These are phyloP conservation scores for Samsoniella hepiali DNA, from an alignment of 2,329 filamentous ascomycete genomes.

Conservation along the genomic window DNA sequence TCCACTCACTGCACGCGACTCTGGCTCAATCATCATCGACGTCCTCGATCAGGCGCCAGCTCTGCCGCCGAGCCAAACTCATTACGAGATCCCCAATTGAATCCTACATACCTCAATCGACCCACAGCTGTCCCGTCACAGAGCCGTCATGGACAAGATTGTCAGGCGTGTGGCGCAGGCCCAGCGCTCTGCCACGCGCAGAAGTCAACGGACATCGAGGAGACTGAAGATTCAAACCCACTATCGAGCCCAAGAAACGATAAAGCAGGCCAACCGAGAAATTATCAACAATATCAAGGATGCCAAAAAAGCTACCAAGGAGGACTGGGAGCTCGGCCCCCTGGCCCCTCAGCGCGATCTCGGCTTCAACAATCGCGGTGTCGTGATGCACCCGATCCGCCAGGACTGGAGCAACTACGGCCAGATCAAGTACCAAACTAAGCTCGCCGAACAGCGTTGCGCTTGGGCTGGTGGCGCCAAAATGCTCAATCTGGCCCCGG, in stretches of 20 bases:
- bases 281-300: conserved; percentile 36
- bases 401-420: conserved; percentile 35
- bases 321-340: conserved; percentile 77
- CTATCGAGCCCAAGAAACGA: conserved; percentile 31
- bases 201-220: conserved; percentile 39
- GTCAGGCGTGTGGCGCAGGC: conserved; percentile 64
- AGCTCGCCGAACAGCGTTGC: conserved; percentile 42
- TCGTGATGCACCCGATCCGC: conserved; percentile 40
- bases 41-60: background rate
- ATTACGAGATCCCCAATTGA: background rate
- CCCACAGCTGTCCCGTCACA: background rate
- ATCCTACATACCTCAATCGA: background rate
- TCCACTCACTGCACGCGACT: conserved; percentile 16
- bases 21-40: background rate
- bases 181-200: conserved; percentile 58
- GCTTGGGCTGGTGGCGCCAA: conserved; percentile 54
- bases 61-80: background rate
- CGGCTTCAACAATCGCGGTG: conserved; percentile 61
- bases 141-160: conserved; percentile 67
- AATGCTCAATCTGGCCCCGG: conserved; percentile 41
- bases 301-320: conserved; percentile 54
- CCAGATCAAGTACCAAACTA: conserved; percentile 28
- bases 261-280: conserved; percentile 32
- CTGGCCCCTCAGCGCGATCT: conserved; percentile 74
- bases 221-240: conserved; percentile 29